phyloP scores from a whole-genome alignment of 305 asterid species.

The Fraxinus sp. region DNA sequence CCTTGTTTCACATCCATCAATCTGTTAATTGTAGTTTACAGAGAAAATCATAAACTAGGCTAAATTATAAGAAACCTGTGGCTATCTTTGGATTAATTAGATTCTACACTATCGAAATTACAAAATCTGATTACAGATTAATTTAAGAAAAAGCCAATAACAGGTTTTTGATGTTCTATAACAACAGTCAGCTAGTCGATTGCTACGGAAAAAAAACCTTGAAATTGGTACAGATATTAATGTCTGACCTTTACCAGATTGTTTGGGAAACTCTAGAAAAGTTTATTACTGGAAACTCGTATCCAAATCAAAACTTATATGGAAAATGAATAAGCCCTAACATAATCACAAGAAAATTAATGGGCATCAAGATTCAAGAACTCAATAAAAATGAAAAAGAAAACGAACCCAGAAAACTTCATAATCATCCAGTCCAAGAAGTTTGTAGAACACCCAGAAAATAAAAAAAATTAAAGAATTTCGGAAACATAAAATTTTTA shows the following conservation, averaged over 20 bases:
- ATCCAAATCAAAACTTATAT: not conserved
- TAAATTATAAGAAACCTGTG: not conserved
- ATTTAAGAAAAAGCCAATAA: not conserved
- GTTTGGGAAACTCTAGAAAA: not conserved
- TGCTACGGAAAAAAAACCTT: not conserved
- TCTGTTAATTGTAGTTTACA: conserved; percentile 32
- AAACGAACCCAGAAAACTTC: not conserved
- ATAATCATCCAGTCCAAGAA: not conserved
- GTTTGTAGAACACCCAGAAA: not conserved
- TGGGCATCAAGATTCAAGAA: not conserved
- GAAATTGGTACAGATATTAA: not conserved
- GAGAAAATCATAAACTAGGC: conserved; percentile 2
- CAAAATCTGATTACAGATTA: not conserved
- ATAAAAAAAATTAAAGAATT: not conserved
- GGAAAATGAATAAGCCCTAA: not conserved
- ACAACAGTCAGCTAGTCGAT: not conserved
- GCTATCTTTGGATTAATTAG: not conserved
- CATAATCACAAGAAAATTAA: not conserved
- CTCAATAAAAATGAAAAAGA: not conserved
- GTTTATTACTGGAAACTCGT: not conserved
- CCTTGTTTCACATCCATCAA: conserved; percentile 92
- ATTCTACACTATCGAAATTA: not conserved
- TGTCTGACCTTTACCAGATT: not conserved
- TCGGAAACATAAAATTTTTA: not conserved
- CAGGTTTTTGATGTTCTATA: not conserved